phyloP scores from a whole-genome alignment of 345 rosid genomes.

The Geranium brycei region DNA sequence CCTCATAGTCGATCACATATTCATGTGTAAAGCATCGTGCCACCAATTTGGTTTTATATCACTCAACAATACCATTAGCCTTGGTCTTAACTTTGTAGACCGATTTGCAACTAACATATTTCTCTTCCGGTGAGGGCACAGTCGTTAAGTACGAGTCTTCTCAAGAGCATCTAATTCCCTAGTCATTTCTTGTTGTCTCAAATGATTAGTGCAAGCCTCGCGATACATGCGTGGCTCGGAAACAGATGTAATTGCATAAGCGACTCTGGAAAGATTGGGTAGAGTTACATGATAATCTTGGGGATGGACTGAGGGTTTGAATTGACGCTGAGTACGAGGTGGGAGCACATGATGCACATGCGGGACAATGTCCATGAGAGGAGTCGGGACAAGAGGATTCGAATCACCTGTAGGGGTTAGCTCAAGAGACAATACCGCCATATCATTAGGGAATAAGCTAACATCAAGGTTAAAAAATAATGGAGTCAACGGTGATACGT shows the following conservation, averaged over 20 bases:
- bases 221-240: background rate
- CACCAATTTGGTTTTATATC: background rate
- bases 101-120: background rate
- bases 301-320: no score
- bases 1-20: slow-evolving; percentile 6
- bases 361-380: no score
- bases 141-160: background rate
- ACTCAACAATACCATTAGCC: background rate
- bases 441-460: background rate
- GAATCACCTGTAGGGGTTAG: background rate
- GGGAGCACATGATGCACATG: no score
- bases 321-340: no score
- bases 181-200: no score
- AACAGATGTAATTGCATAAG: background rate
- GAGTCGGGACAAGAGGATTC: no score
- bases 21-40: background rate
- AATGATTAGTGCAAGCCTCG: background rate
- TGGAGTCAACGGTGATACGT: no score
- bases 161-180: background rate
- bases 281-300: no score
- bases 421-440: background rate
- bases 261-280: no score
- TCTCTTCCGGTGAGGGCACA: no score
- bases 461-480: background rate
- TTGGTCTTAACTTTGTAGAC: background rate